A percentile compares a stretch with the other conserved stretches of the same genome.
Evolutionary conservation across 2,329 filamentous ascomycete species (phyloP).

Genomic region (Aspergillus puulaauensis): DNA sequence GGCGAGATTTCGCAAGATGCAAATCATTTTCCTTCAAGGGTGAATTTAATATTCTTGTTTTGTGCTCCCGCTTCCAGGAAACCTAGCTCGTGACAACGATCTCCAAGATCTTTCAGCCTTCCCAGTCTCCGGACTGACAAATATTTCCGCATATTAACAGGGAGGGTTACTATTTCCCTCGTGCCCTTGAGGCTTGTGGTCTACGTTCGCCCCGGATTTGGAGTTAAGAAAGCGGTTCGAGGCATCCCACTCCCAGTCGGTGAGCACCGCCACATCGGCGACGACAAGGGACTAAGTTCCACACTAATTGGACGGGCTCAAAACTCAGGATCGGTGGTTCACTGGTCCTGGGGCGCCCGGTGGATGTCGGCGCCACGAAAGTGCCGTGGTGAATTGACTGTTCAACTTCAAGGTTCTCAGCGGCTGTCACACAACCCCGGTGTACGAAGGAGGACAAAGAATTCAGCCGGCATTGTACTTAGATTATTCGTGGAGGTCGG

Average conservation of each 20-base stretch:
- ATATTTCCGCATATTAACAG: too few relatives aligned
- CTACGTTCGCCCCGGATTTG: too few relatives aligned
- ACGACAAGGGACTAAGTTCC: neutral
- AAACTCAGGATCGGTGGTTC: conserved; percentile 5
- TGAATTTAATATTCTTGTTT: conserved; percentile 1
- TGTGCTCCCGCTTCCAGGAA: neutral
- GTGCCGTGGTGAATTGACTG: neutral
- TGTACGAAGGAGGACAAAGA: neutral
- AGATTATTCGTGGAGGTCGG: neutral
- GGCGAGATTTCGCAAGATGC: neutral
- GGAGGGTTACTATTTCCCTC: too few relatives aligned
- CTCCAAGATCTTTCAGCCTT: neutral
- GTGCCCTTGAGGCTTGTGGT: too few relatives aligned
- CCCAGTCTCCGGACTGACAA: neutral
- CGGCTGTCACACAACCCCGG: neutral
- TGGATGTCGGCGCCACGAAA: conserved; percentile 6
- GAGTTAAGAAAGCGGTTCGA: too few relatives aligned
- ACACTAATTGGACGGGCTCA: conserved; percentile 2
- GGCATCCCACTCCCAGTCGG: too few relatives aligned
- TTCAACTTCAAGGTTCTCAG: neutral
- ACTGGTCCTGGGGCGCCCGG: conserved; percentile 2
- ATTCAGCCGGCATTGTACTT: neutral
- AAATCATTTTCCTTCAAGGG: neutral
- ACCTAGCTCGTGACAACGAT: neutral
- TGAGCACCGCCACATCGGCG: conserved; percentile 9